These are phyloP conservation scores for Acacia crassicarpa DNA, from an alignment of 306 rosid genomes.

Conservation along the genomic window DNA sequence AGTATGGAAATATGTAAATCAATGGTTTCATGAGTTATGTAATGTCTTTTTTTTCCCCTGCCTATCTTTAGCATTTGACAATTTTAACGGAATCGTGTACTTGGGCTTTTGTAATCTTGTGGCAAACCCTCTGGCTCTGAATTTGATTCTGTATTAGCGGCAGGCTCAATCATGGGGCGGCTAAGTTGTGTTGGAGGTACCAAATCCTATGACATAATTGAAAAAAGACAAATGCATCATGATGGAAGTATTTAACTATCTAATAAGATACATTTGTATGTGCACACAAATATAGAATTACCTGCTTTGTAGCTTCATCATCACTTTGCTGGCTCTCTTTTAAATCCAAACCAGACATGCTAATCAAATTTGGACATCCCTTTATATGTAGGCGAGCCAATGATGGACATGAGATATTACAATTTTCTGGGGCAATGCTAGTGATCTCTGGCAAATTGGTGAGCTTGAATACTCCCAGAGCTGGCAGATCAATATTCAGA, in stretches of 20 bases:
- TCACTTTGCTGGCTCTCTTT: not conserved
- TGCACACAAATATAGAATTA: not conserved
- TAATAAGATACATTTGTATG: not conserved
- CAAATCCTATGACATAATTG: not conserved
- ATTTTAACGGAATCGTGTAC: not conserved
- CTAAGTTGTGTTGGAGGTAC: not conserved
- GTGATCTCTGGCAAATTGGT: not conserved
- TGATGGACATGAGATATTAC: not conserved
- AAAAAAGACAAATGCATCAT: not conserved
- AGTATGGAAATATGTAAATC: not conserved
- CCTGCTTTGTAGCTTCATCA: not conserved
- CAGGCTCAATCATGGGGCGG: not conserved
- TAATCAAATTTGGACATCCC: not conserved
- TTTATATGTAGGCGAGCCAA: too few species aligned
- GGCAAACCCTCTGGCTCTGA: not conserved
- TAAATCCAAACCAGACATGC: not conserved
- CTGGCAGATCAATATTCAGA: not conserved
- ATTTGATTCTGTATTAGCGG: not conserved
- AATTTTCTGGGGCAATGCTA: not conserved
- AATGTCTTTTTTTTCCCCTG: not conserved
- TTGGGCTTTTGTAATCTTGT: not conserved
- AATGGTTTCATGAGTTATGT: not conserved
- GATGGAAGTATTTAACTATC: not conserved
- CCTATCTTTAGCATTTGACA: not conserved
- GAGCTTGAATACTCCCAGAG: not conserved